Base-by-base conservation (phyloP, 1,139 yeast species). In the Pichia sp. region DNA sequence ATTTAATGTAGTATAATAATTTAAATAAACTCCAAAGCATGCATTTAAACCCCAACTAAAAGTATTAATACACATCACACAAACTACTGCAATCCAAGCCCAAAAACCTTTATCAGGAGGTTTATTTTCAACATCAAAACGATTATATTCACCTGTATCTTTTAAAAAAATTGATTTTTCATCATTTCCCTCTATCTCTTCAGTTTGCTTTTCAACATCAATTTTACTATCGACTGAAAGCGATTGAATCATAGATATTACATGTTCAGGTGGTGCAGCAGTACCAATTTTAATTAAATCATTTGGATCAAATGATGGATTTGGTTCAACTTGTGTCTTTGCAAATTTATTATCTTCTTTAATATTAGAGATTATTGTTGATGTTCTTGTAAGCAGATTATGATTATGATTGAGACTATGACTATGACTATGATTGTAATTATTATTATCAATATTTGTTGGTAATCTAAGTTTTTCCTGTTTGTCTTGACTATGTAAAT, bases 21-120 rank as follows among this genome's bases (percentile, higher is more conserved):
- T 72, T 31, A 85, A 63, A 54, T 77, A 82, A 4, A 85, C 82
- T 40, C 92, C 90, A 56, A 73, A 85, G 0, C 78, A 74, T 5
- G 86, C 76, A 56, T 80, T 82, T 39, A 80, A 69, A 24, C 95
- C 95, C 95, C 95, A 85, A 1, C 89, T 76, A 37, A 59, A 59
- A 12, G 56, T 48, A 46, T 74, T 72, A 39, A 80, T 68, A 28
- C 73, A 56, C 60, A 76, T 68, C 1, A 76, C 76, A 52, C 83
- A 74, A 2, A 73, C 45, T 0, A 81, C 78, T 44, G 80, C 72
- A 7, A 80, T 74, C 89, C 92, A 84, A 1, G 87, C 87, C 60
- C 61, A 57, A 51, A 74, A 74, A 1, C 86, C 86, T 26, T 78
- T 77, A 62, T 83, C 92, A 2, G 82, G 80, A 2, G 82, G 83